Conservation (phyloP, 768 basidiomycete species). For the Rossbeevera mucosa region DNA sequence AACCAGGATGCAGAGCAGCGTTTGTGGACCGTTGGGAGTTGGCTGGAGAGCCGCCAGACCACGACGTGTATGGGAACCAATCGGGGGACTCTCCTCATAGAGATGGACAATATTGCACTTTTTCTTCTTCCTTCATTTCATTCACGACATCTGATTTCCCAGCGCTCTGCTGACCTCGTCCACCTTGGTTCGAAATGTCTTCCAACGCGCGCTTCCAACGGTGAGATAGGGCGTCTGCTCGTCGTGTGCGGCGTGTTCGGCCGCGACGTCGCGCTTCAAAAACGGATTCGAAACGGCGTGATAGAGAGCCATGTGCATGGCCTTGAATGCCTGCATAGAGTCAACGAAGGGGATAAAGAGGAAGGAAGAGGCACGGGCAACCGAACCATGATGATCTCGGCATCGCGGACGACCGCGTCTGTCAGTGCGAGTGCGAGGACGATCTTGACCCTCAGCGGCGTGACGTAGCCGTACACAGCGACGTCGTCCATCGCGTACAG, state of each 20-base stretch:
- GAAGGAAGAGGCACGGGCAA: neutral
- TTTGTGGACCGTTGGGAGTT: constrained; percentile 16
- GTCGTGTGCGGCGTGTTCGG: constrained; percentile 35
- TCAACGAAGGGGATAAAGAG: neutral
- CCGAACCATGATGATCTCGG: constrained; percentile 70
- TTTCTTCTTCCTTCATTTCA: neutral
- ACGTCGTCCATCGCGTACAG: constrained; percentile 91
- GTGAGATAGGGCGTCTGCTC: constrained; percentile 55
- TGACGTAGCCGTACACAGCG: constrained; percentile 89
- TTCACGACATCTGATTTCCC: constrained; percentile 35
- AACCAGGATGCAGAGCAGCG: constrained; percentile 9
- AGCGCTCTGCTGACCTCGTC: constrained; percentile 70
- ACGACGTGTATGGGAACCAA: constrained; percentile 27
- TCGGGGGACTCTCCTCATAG: neutral
- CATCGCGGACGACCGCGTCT: constrained; percentile 77
- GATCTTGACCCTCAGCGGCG: constrained; percentile 84
- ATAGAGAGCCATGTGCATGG: constrained; percentile 85
- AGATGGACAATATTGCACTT: neutral
- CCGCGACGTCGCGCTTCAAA: constrained; percentile 54
- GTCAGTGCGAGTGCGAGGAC: constrained; percentile 74
- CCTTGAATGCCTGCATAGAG: constrained; percentile 73
- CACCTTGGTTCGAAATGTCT: constrained; percentile 61
- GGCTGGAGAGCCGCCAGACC: constrained; percentile 25
- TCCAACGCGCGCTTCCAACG: constrained; percentile 65
- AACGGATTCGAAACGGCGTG: constrained; percentile 83